Evolutionary conservation across 73 alveolate species (phyloP).

Genomic region (Halteria grandinella): DNA sequence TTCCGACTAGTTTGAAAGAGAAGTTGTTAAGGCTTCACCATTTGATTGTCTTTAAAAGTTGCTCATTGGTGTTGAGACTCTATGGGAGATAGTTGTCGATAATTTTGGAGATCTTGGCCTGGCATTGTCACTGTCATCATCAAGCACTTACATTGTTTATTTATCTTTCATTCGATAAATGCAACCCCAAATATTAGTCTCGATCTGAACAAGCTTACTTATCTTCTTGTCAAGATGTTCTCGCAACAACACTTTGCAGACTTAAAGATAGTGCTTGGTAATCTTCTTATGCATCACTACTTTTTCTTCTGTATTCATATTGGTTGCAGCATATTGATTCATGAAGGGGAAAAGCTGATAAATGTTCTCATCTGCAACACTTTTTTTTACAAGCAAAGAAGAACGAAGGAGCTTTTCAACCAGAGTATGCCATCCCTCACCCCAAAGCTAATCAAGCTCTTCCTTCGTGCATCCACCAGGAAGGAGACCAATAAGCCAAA

Average conservation of each 20-base stretch:
- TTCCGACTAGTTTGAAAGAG: slow-evolving; percentile 13
- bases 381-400: slow-evolving; percentile 27
- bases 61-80: not conserved
- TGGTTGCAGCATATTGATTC: slow-evolving; percentile 33
- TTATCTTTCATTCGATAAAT: slow-evolving; percentile 32
- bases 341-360: slow-evolving; percentile 55
- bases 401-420: slow-evolving; percentile 37
- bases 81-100: not conserved
- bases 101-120: slow-evolving; percentile 4
- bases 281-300: slow-evolving; percentile 12
- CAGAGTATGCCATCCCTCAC: slow-evolving; percentile 1
- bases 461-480: slow-evolving; percentile 59
- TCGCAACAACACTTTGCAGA: slow-evolving; percentile 11
- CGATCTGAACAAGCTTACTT: slow-evolving; percentile 23
- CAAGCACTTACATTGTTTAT: not conserved
- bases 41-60: not conserved
- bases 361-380: slow-evolving; percentile 12
- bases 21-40: not conserved
- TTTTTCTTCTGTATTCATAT: slow-evolving; percentile 30
- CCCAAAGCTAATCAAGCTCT: slow-evolving; percentile 35
- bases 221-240: not conserved
- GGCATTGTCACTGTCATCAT: not conserved
- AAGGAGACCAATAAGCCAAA: slow-evolving; percentile 56
- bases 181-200: slow-evolving; percentile 61
- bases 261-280: slow-evolving; percentile 5